Base-by-base conservation (phyloP, 176 grass and related monocot genomes). In the Musa acuminata region DNA sequence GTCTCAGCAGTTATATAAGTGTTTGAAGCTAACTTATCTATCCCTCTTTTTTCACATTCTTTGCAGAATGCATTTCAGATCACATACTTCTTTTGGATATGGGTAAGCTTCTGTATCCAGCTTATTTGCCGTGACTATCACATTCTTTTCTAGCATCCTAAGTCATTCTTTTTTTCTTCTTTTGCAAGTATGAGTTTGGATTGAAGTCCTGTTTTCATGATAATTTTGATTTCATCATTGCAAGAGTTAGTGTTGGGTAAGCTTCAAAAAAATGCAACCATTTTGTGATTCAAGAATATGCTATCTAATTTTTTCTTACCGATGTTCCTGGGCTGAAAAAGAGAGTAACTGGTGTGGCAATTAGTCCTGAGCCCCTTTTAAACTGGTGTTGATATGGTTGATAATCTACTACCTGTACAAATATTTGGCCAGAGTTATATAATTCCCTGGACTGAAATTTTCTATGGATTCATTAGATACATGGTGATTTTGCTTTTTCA, bases 151-250 rank as follows among this genome's bases (percentile, higher is more conserved):
- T 5, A 62, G 57, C 57, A 19, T 62, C 7, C 8, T 2, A 14
- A 17, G 14, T 62, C 57, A 19, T 7, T 17, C 57, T 8, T 62
- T 58, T 62, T 62, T 43, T 43, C 35, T 43, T 43, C 35, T 14
- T 62, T 62, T n/a, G 6, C 17, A 17, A 62, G 57, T 62, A 62
- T 8, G 57, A 62, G 8, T 62, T 62, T 62, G 57, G 57, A 5
- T 62, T 62, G 17, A 62, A 62, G 57, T 62, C 57, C 17, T 62
- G 57, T 17, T 62, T 62, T n/a, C 57, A 62, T 62, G 57, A 62
- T 14, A 62, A 62, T n/a, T 62, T 62, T 62, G 57, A 62, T 62
- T 62, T 62, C 13, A n/a, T 62, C 12, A 62, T 62, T 2, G 57
- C 57, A 17, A 62, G 57, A 62, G 20, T 62, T 17, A n/a, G 12